Conservation (phyloP, 2,329 filamentous ascomycete species). For the Aspergillus sp. region DNA sequence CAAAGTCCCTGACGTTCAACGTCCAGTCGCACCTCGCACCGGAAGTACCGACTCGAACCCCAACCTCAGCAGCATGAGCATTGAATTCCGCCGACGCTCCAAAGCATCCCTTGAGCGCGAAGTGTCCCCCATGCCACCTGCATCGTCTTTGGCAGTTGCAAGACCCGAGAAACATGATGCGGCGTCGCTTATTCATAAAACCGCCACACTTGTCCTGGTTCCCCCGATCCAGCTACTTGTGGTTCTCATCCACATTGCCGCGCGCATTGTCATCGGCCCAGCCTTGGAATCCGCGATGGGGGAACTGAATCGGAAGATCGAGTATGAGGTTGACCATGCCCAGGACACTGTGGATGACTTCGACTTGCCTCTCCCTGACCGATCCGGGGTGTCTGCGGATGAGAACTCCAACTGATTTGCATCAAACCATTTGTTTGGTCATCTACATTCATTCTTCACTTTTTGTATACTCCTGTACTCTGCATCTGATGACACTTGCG, state of each 20-base stretch:
- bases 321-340: constrained; percentile 17
- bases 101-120: constrained; percentile 58
- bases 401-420: neutral
- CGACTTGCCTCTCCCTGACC: constrained; percentile 39
- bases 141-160: constrained; percentile 63
- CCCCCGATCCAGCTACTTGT: constrained; percentile 78
- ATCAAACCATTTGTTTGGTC: no score
- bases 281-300: constrained; percentile 23
- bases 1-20: constrained; percentile 4
- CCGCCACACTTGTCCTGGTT: constrained; percentile 72
- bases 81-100: constrained; percentile 54
- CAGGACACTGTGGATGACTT: constrained; percentile 41
- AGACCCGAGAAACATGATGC: constrained; percentile 56
- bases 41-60: constrained; percentile 29
- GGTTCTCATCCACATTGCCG: constrained; percentile 79
- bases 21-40: neutral
- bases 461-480: constrained; percentile 13
- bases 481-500: constrained; percentile 17
- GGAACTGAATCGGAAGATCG: constrained; percentile 20
- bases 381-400: constrained; percentile 17
- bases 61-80: constrained; percentile 33
- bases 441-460: neutral
- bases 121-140: constrained; percentile 67
- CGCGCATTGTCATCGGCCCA: constrained; percentile 61
- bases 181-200: constrained; percentile 71